Conservation (phyloP, 139 green algal species). For the Chlorella sp. region DNA sequence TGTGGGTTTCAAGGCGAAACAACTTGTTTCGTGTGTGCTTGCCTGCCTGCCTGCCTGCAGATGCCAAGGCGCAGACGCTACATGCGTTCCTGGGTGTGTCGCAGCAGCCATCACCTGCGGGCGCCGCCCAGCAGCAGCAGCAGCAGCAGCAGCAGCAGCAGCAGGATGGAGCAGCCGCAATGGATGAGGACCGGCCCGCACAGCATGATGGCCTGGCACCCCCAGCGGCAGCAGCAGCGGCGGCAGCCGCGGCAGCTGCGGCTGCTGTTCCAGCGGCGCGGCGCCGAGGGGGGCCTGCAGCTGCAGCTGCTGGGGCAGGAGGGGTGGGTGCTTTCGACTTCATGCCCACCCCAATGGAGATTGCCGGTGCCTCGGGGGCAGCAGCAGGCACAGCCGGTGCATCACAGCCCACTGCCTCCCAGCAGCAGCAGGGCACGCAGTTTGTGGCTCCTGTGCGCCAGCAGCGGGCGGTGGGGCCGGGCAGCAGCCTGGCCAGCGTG, state of each 20-base stretch:
- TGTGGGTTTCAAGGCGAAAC: too few relatives aligned
- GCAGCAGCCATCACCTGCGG: constrained; percentile 3
- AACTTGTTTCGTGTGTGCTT: background rate
- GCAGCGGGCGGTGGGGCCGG: background rate
- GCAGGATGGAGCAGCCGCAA: background rate
- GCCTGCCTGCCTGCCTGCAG: constrained; percentile 55
- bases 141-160: background rate
- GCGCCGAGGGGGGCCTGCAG: background rate
- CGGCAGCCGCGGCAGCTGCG: constrained; percentile 7
- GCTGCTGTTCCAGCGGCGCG: background rate
- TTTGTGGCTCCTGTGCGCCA: constrained; percentile 3
- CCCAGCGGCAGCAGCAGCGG: background rate
- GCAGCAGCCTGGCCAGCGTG: constrained; percentile 15
- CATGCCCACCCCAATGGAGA: constrained; percentile 42
- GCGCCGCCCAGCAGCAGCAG: background rate
- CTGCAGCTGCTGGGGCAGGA: background rate
- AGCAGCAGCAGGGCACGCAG: constrained; percentile 1
- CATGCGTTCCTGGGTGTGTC: constrained; percentile 68
- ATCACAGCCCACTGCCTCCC: background rate
- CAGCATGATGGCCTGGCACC: background rate
- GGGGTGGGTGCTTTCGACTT: constrained; percentile 15
- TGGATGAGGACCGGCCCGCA: background rate
- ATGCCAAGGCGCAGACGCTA: constrained; percentile 66
- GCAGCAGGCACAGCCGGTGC: background rate
- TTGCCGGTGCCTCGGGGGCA: background rate